These are phyloP conservation scores for Naganishia sp. DNA, from an alignment of 1,284 basidiomycete species.

Conservation along the genomic window DNA sequence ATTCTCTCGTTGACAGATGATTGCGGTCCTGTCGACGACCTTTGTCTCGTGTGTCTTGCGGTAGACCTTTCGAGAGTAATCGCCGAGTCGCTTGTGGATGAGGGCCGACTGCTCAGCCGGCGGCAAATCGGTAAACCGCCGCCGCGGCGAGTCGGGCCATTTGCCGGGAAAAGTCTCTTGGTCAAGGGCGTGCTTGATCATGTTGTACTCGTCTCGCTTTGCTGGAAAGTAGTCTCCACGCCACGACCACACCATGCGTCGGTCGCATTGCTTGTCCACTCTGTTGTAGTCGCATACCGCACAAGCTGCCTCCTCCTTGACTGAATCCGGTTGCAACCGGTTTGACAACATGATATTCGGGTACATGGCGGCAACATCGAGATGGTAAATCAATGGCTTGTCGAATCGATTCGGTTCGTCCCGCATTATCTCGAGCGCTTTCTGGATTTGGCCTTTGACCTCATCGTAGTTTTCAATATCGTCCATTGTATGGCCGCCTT, in stretches of 20 bases:
- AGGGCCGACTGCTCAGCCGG: slow-evolving; percentile 85
- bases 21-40: slow-evolving; percentile 88
- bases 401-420: slow-evolving; percentile 87
- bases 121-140: slow-evolving; percentile 84
- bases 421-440: slow-evolving; percentile 82
- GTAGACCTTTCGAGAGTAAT: slow-evolving; percentile 98
- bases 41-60: slow-evolving; percentile 99
- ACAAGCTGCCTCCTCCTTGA: slow-evolving; percentile 94
- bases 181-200: slow-evolving; percentile 96
- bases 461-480: slow-evolving; percentile 94
- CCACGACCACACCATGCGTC: slow-evolving; percentile 97
- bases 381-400: slow-evolving; percentile 94
- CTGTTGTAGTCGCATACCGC: slow-evolving; percentile 99
- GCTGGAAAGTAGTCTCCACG: slow-evolving; percentile 98
- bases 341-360: slow-evolving; percentile 99
- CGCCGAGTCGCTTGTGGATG: slow-evolving; percentile 93
- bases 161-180: slow-evolving; percentile 90
- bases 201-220: slow-evolving; percentile 96
- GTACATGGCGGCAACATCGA: slow-evolving; percentile 99
- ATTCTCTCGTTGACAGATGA: slow-evolving; percentile 97
- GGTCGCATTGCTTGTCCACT: slow-evolving; percentile 91
- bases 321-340: slow-evolving; percentile 95
- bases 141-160: slow-evolving; percentile 68
- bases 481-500: slow-evolving; percentile 77
- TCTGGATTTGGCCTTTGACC: slow-evolving; percentile 76